A percentile compares a stretch with the other conserved stretches of the same genome.
phyloP scores from a whole-genome alignment of 2,329 filamentous ascomycete species.

The Ophiobolus disseminans region DNA sequence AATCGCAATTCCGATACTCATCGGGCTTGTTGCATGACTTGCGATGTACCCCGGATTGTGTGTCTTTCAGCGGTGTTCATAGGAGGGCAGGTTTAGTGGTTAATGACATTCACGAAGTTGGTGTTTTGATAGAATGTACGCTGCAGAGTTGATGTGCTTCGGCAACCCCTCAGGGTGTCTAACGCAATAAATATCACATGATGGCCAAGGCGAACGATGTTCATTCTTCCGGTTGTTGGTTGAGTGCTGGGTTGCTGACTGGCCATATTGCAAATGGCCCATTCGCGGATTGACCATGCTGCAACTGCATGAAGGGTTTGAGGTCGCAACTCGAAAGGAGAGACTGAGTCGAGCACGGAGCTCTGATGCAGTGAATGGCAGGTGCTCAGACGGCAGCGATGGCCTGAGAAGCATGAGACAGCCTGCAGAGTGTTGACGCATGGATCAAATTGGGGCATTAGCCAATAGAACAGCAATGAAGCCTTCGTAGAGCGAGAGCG shows the following conservation, averaged over 20 bases:
- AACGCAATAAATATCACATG: too few species aligned
- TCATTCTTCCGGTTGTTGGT: slow-evolving; percentile 6
- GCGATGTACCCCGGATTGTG: too few species aligned
- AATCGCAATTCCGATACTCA: too few species aligned
- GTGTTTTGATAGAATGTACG: too few species aligned
- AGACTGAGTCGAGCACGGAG: slow-evolving; percentile 10
- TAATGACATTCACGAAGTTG: too few species aligned
- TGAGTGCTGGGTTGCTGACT: slow-evolving; percentile 9
- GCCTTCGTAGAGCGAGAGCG: not conserved
- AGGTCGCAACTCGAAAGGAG: not conserved
- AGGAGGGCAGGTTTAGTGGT: too few species aligned
- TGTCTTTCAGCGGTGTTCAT: too few species aligned
- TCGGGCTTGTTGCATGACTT: too few species aligned
- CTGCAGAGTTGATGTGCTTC: too few species aligned
- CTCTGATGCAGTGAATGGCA: slow-evolving; percentile 6
- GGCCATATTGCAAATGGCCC: slow-evolving; percentile 3
- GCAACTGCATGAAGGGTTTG: not conserved
- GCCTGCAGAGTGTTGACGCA: slow-evolving; percentile 2
- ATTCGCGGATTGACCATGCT: not conserved
- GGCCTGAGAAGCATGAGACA: not conserved
- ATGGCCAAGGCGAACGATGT: slow-evolving; percentile 9
- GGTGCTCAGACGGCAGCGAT: not conserved
- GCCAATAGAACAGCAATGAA: not conserved
- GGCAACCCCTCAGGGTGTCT: too few species aligned
- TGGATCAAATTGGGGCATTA: too few species aligned